Evolutionary conservation across 495 filamentous ascomycete species (phyloP).

Genomic region (Tuber calosporum): DNA sequence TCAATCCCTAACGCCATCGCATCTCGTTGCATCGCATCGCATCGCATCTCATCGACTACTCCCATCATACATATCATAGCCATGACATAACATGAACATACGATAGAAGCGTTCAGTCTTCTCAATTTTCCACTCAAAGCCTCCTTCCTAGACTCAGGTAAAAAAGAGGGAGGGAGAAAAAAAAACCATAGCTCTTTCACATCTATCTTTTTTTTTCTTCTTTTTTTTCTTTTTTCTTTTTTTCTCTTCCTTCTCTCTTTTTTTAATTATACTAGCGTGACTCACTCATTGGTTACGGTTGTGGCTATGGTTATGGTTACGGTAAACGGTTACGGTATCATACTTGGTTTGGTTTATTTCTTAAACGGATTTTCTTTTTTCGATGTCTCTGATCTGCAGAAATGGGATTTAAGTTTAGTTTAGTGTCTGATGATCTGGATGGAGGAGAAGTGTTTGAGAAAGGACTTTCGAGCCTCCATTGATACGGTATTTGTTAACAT

Average conservation of each 20-base stretch:
- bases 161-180: background rate
- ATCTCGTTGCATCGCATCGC: conserved; percentile 5
- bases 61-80: background rate
- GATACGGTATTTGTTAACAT: background rate
- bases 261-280: background rate
- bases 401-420: background rate
- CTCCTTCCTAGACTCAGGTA: background rate
- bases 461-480: background rate
- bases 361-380: background rate
- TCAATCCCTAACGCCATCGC: conserved; percentile 28
- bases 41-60: background rate
- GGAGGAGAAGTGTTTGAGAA: background rate
- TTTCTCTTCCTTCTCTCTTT: background rate
- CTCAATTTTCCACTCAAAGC: background rate
- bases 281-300: background rate
- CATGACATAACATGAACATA: background rate
- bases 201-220: background rate
- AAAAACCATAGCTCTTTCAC: background rate
- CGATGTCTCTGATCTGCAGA: background rate
- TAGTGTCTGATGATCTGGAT: background rate
- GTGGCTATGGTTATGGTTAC: background rate
- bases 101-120: background rate
- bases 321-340: background rate
- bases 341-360: background rate
- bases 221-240: background rate